Evolutionary conservation across 176 grass and related monocot genomes (phyloP).

Genomic region (Pontederia paniculata): DNA sequence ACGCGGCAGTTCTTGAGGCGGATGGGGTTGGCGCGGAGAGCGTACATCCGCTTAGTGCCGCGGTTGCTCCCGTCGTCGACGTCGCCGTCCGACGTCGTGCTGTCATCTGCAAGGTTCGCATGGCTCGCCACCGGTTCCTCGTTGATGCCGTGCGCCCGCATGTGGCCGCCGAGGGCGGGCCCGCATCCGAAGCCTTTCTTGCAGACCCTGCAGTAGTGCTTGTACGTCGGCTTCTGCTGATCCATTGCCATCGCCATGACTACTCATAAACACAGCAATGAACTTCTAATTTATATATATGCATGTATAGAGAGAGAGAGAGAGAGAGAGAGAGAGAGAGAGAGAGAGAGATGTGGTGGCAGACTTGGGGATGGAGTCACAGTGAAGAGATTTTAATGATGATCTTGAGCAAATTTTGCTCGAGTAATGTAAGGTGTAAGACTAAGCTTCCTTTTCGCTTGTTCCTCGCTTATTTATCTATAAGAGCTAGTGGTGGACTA

Average conservation of each 20-base stretch:
- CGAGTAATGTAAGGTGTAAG: slow-evolving; percentile 21
- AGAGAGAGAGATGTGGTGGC: neutral
- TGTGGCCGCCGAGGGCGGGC: slow-evolving; percentile 80
- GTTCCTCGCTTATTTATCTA: too few relatives aligned
- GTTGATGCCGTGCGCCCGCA: slow-evolving; percentile 60
- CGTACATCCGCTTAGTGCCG: slow-evolving; percentile 36
- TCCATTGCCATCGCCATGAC: slow-evolving; percentile 43
- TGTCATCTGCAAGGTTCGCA: slow-evolving; percentile 7
- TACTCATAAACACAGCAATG: too few relatives aligned
- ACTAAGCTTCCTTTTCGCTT: too few relatives aligned
- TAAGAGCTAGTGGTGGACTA: too few relatives aligned
- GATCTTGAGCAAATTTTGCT: neutral
- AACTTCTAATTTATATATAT: too few relatives aligned
- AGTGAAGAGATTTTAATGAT: too few relatives aligned
- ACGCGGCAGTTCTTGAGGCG: slow-evolving; percentile 42
- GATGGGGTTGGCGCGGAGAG: slow-evolving; percentile 55
- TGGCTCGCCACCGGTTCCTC: slow-evolving; percentile 18
- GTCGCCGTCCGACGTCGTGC: slow-evolving; percentile 9
- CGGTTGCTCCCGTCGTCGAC: neutral
- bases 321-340: neutral
- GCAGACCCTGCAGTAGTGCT: slow-evolving; percentile 76
- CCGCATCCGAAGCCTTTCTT: slow-evolving; percentile 74
- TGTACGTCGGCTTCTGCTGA: slow-evolving; percentile 36
- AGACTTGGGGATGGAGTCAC: slow-evolving; percentile 22
- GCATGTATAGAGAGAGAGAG: neutral